Evolutionary conservation across 2,329 filamentous ascomycete genomes (phyloP), one percentile per base, ranked within the genome.

Genomic region (Pseudogymnoascus sp.): DNA sequence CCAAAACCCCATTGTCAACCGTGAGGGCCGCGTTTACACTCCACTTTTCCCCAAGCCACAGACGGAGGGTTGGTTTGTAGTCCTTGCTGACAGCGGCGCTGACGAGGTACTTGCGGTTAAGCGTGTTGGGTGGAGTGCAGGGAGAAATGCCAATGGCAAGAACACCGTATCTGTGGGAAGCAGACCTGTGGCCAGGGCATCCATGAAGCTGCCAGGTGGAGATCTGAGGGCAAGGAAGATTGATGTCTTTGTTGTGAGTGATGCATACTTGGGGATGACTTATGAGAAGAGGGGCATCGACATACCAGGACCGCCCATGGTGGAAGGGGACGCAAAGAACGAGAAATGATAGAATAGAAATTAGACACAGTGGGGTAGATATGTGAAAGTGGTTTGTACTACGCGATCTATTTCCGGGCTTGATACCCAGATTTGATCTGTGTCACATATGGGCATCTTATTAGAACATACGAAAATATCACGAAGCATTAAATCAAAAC

Each of bases 11-110:
- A 75, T 88, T 3, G 78, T 79, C 11, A 83, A 88, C 71, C 78
- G 81, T 7, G 89, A 92, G 1, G 86, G 84, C 59, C 84, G 88
- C 65, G 89, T 97, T 72, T 96, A 88, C 70, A 91, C 95, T 0
- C 93, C 96, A 2, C 83, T 84, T 21, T 97, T 96, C 76, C 93
- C 93, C 1, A 99, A 99, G 76, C 86, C 92, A 14, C 95, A 99
- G 75, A 95, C 86, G 0, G 95, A 99, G 72, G 93, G 93, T 0
- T 97, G 88, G 83, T 97, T 99, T 74, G 84, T 95, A 13, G 73
- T 97, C 21, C 82, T 96, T 0, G 87, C 86, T 6, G 86, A 89
- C 69, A 71, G 83, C 2, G 78, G 78, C 0, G 82, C 77, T 6
- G 91, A 93, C 64, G 91, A 97, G 68, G 81, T 97, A 40, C 76